These are phyloP conservation scores for Neckera pumila DNA, from an alignment of 225 moss, liverwort and hornwort species.

Conservation along the genomic window DNA sequence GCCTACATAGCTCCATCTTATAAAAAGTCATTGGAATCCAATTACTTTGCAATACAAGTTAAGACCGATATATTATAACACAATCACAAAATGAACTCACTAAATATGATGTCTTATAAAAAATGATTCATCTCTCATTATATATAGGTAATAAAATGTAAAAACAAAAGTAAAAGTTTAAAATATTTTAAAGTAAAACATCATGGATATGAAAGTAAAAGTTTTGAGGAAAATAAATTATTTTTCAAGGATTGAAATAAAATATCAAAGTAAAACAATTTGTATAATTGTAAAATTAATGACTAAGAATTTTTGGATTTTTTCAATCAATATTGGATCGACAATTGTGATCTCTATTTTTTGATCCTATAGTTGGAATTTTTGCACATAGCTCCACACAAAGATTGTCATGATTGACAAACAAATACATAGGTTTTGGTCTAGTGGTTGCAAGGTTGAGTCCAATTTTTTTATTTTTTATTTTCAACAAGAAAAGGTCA, in stretches of 20 bases:
- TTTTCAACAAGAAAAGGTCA: fast-evolving
- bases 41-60: not conserved
- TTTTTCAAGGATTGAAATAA: not conserved
- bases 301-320: fast-evolving
- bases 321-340: too few relatives aligned
- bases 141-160: not conserved
- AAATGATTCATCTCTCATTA: not conserved
- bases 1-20: not conserved
- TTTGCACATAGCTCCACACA: not conserved
- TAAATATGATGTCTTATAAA: not conserved
- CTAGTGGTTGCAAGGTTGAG: not conserved
- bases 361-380: not conserved
- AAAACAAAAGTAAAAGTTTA: not conserved
- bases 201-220: fast-evolving
- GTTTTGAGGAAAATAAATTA: not conserved
- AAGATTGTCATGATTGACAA: not conserved
- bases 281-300: too few relatives aligned
- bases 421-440: too few relatives aligned
- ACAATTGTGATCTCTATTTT: not conserved
- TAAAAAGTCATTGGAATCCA: not conserved
- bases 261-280: not conserved
- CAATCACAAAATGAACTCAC: not conserved
- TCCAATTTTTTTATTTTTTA: not conserved
- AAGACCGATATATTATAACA: not conserved
- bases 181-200: too few relatives aligned